Evolutionary conservation across 140 eudicot species (phyloP).

Genomic region (Cichorium intybus): DNA sequence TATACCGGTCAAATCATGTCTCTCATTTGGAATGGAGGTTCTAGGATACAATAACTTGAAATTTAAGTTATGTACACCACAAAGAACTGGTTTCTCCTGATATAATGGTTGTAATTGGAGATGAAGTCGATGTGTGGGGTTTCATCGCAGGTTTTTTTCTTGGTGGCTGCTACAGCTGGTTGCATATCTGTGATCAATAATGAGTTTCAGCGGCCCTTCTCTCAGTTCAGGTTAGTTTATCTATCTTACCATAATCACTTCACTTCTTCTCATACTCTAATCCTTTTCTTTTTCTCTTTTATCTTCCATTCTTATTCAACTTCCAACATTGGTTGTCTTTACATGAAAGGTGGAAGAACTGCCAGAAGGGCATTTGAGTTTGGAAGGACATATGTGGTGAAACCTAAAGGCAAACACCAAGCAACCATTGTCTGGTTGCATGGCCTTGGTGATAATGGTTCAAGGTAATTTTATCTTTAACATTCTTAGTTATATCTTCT

Average conservation of each 20-base stretch:
- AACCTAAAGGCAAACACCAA: constrained; percentile 93
- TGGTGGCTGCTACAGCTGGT: constrained; percentile 22
- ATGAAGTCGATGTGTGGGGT: constrained; percentile 26
- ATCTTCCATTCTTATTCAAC: not conserved
- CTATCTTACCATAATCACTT: not conserved
- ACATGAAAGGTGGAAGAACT: constrained; percentile 48
- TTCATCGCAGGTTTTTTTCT: constrained; percentile 36
- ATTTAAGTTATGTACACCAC: constrained; percentile 7
- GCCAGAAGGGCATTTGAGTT: constrained; percentile 69
- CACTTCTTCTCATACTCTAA: not conserved
- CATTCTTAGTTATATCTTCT: not conserved
- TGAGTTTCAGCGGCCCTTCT: constrained; percentile 75
- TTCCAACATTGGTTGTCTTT: constrained; percentile 2
- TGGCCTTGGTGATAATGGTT: constrained; percentile 92
- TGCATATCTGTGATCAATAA: constrained; percentile 32
- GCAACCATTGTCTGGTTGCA: constrained; percentile 94
- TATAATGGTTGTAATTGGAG: constrained; percentile 6
- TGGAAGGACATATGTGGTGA: constrained; percentile 80
- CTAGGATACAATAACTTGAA: no score
- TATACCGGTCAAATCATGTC: no score
- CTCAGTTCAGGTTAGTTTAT: constrained; percentile 60
- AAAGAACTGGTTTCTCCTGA: constrained; percentile 12
- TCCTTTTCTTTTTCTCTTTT: not conserved
- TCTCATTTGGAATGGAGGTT: no score
- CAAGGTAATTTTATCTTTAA: constrained; percentile 40